A percentile compares a stretch with the other conserved stretches of the same genome.
Conservation (phyloP, 768 basidiomycete genomes). For the Rhodocollybia butyracea region DNA sequence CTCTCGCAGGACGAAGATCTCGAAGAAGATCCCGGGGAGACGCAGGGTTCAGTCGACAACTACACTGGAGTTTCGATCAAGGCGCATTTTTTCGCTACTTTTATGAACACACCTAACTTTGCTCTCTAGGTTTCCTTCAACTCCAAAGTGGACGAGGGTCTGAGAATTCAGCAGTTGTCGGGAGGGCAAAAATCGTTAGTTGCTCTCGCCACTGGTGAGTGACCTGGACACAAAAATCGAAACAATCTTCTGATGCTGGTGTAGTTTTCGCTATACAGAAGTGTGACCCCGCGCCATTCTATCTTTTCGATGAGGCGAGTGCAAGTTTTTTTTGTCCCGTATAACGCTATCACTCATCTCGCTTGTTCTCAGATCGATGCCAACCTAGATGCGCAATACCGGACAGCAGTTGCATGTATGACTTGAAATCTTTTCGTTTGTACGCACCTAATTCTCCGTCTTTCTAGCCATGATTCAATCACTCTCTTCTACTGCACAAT, state of each 20-base stretch:
- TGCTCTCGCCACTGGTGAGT: conserved; percentile 83
- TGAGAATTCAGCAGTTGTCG: conserved; percentile 94
- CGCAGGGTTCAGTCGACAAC: conserved; percentile 79
- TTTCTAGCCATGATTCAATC: conserved; percentile 87
- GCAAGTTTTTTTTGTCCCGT: not conserved
- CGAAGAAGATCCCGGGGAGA: conserved; percentile 70
- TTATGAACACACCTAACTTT: not conserved
- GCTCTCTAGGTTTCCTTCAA: conserved; percentile 88
- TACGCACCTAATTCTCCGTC: not conserved
- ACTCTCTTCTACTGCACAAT: conserved; percentile 83
- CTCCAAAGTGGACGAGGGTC: conserved; percentile 94
- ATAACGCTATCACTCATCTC: not conserved
- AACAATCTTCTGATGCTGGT: conserved; percentile 1
- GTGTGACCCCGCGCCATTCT: conserved; percentile 98
- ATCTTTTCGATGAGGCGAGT: conserved; percentile 92
- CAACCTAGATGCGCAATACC: conserved; percentile 95
- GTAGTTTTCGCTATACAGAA: conserved; percentile 98
- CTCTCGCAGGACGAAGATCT: conserved; percentile 61
- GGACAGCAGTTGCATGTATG: conserved; percentile 94
- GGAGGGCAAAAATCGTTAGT: conserved; percentile 98
- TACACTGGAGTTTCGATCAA: conserved; percentile 98
- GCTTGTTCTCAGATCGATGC: conserved; percentile 77
- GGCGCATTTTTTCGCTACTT: conserved; percentile 32
- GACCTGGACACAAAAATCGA: not conserved
- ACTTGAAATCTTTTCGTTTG: conserved; percentile 31